Evolutionary conservation across 2,329 filamentous ascomycete genomes (phyloP).

Genomic region (Myotisia sp.): DNA sequence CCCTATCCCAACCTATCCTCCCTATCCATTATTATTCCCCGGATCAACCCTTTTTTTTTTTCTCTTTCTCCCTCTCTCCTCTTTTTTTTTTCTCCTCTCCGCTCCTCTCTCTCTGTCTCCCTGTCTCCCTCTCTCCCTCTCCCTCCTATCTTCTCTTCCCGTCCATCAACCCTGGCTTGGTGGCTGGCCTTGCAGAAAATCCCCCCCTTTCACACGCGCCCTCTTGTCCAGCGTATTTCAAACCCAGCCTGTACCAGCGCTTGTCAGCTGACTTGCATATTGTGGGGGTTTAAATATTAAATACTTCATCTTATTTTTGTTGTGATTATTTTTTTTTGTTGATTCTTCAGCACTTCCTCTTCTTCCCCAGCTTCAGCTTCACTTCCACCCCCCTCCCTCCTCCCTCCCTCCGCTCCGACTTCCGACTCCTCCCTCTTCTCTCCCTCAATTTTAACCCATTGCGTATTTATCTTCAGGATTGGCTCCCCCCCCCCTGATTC

Average conservation of each 20-base stretch:
- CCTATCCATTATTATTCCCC: neutral
- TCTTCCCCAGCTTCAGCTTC: neutral
- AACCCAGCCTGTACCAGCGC: slow-evolving; percentile 1
- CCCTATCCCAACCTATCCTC: neutral
- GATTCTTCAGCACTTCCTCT: slow-evolving; percentile 2
- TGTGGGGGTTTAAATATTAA: neutral
- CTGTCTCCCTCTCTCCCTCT: neutral
- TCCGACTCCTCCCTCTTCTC: neutral
- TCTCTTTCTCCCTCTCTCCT: neutral
- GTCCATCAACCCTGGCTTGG: neutral
- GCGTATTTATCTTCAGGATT: slow-evolving; percentile 3
- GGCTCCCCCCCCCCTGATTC: too few relatives aligned
- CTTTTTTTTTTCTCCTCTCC: neutral
- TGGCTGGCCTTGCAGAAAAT: neutral
- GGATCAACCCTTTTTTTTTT: neutral
- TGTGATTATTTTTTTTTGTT: slow-evolving; percentile 3
- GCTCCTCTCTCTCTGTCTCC: slow-evolving; percentile 1
- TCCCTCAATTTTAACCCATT: neutral
- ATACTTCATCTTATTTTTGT: neutral
- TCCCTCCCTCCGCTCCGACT: neutral
- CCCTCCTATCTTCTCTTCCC: neutral
- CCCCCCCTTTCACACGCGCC: neutral
- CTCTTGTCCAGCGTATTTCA: slow-evolving; percentile 1
- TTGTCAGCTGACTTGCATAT: slow-evolving; percentile 4
- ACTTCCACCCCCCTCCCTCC: neutral